Conservation (phyloP, 2,329 filamentous ascomycete species). For the Alternaria conjuncta region DNA sequence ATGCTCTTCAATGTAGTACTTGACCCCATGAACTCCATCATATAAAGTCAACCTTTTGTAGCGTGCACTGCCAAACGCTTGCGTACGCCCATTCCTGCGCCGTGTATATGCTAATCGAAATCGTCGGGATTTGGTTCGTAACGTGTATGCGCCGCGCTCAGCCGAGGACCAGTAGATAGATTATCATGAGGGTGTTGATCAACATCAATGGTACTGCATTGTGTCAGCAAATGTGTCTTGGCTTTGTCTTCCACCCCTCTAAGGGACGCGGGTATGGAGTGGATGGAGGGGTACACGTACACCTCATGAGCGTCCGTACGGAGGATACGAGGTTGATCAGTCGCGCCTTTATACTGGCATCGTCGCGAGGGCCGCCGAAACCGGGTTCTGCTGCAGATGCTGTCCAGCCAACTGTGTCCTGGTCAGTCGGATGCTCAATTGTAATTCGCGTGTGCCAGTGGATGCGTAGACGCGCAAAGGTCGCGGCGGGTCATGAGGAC, state of each 20-base stretch:
- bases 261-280: not conserved
- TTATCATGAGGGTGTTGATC: constrained; percentile 49
- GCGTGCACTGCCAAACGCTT: not conserved
- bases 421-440: not conserved
- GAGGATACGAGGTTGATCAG: constrained; percentile 89
- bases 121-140: constrained; percentile 3
- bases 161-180: constrained; percentile 47
- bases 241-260: not conserved
- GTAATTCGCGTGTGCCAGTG: constrained; percentile 6
- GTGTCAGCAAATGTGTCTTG: constrained; percentile 14
- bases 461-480: not conserved
- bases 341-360: constrained; percentile 83
- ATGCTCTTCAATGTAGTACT: not conserved
- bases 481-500: not conserved
- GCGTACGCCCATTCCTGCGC: not conserved
- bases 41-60: not conserved
- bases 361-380: constrained; percentile 74
- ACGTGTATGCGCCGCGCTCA: constrained; percentile 27
- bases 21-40: not conserved
- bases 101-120: constrained; percentile 7
- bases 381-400: constrained; percentile 72
- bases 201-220: constrained; percentile 47
- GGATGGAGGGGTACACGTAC: constrained; percentile 60
- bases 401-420: constrained; percentile 76
- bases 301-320: constrained; percentile 89